Evolutionary conservation across 2,329 filamentous ascomycete genomes (phyloP).

Genomic region (Lachnellula hyalina): DNA sequence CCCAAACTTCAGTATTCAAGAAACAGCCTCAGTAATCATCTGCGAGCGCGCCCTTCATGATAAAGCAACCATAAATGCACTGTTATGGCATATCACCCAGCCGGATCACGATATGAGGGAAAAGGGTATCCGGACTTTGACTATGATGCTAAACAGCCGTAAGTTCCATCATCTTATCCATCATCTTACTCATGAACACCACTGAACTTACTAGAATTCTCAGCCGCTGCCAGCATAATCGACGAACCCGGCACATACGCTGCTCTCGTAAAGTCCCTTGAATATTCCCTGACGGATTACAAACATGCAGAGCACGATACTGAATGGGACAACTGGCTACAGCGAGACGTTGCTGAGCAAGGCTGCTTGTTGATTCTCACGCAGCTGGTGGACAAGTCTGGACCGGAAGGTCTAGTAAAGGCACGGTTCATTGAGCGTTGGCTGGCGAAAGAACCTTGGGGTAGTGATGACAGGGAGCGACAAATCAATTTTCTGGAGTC

Average conservation of each 20-base stretch:
- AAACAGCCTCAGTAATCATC: slow-evolving; percentile 58
- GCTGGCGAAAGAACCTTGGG: slow-evolving; percentile 70
- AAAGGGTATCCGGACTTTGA: slow-evolving; percentile 50
- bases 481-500: slow-evolving; percentile 44
- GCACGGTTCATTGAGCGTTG: slow-evolving; percentile 66
- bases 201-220: slow-evolving; percentile 23
- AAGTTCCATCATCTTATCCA: slow-evolving; percentile 12
- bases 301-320: slow-evolving; percentile 48
- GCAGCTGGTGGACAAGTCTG: slow-evolving; percentile 49
- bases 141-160: slow-evolving; percentile 49
- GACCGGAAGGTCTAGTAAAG: slow-evolving; percentile 51
- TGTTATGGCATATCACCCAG: slow-evolving; percentile 55
- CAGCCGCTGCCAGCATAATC: slow-evolving; percentile 21
- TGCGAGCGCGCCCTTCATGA: slow-evolving; percentile 57
- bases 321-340: slow-evolving; percentile 57
- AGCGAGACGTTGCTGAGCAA: slow-evolving; percentile 57
- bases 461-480: slow-evolving; percentile 47
- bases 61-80: slow-evolving; percentile 40
- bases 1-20: slow-evolving; percentile 67
- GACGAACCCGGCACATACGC: slow-evolving; percentile 30
- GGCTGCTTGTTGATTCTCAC: slow-evolving; percentile 53
- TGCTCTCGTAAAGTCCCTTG: slow-evolving; percentile 56
- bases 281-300: slow-evolving; percentile 47
- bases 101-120: slow-evolving; percentile 55
- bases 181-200: neutral